Evolutionary conservation across 108 stramenopile genomes (phyloP), one percentile per base, ranked within the genome.

Genomic region (Nitzschia putrida): DNA sequence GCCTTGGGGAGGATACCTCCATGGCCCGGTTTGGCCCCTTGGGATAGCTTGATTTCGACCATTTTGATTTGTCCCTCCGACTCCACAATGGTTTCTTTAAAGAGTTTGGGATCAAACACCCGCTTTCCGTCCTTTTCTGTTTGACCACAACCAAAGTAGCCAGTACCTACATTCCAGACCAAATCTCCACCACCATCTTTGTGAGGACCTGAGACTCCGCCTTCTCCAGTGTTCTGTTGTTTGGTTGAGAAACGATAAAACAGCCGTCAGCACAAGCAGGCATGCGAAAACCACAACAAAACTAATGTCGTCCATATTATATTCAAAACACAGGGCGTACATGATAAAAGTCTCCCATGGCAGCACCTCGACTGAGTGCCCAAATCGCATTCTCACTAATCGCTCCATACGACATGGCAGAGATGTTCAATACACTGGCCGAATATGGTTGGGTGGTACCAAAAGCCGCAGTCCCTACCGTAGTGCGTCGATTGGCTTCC

Each of bases 131-230:
- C 84, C 13, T 56, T 29, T 1, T 54, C 63, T 44, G 80, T 78
- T 11, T 21, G 78, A 7, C 89, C 88, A 69, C 92, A 93, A 29
- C 91, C 95, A 85, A 94, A 96, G 81, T 96, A 96, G 11, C 81
- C 95, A 0, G 95, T 96, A 38, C 95, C 95, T 18, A 96, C 76
- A 64, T 96, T 96, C 95, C 95, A 96, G 12, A 92, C 90, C 18
- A 96, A 54, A 68, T 88, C 82, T n/a, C 84, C 95, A 29, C 91
- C 91, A 43, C 88, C 80, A 57, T 89, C n/a, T 39, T 76, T 69
- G 47, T 76, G 75, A 42, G 82, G 87, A 16, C 70, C 66, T 25
- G 83, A 85, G 13, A 94, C 72, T 24, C 86, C 91, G 9, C 93
- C 95, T 74, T 96, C 95, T 23, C 95, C 95, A n/a, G 95, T 94